Conservation (phyloP, 768 basidiomycete genomes). For the Panaeolus cyanescens region DNA sequence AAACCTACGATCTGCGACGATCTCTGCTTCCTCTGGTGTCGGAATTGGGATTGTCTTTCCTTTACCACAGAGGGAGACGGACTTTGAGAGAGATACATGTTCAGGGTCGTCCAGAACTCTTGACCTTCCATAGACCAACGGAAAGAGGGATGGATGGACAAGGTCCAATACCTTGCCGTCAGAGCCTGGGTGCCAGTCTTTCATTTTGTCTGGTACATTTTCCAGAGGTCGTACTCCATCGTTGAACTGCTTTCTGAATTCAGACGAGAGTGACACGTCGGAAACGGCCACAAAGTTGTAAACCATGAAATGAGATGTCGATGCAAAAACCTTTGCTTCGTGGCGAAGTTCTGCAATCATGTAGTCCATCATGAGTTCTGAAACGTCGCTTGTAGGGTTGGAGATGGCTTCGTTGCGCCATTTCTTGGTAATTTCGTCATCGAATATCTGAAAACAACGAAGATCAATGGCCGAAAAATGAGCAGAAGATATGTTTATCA, state of each 20-base stretch:
- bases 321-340: constrained; percentile 11
- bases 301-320: constrained; percentile 2
- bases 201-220: constrained; percentile 29
- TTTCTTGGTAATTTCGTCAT: neutral
- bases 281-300: constrained; percentile 26
- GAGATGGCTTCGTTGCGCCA: neutral
- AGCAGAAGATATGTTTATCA: neutral
- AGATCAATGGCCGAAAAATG: neutral
- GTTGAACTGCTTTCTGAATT: constrained; percentile 17
- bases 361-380: constrained; percentile 18
- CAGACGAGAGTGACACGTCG: constrained; percentile 25
- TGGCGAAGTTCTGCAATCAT: constrained; percentile 23
- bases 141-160: constrained; percentile 43
- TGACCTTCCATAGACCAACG: constrained; percentile 34
- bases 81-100: constrained; percentile 16
- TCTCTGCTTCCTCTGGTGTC: neutral
- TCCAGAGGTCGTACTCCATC: constrained; percentile 29
- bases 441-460: neutral
- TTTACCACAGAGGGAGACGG: constrained; percentile 14
- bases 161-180: constrained; percentile 44
- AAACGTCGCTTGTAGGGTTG: constrained; percentile 4
- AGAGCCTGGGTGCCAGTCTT: constrained; percentile 48
- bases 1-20: no score
- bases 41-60: neutral
- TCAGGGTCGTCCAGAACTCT: constrained; percentile 11